A percentile compares a stretch with the other conserved stretches of the same genome.
phyloP scores from a whole-genome alignment of 306 rosid species.

The Aeschynomene evenia region DNA sequence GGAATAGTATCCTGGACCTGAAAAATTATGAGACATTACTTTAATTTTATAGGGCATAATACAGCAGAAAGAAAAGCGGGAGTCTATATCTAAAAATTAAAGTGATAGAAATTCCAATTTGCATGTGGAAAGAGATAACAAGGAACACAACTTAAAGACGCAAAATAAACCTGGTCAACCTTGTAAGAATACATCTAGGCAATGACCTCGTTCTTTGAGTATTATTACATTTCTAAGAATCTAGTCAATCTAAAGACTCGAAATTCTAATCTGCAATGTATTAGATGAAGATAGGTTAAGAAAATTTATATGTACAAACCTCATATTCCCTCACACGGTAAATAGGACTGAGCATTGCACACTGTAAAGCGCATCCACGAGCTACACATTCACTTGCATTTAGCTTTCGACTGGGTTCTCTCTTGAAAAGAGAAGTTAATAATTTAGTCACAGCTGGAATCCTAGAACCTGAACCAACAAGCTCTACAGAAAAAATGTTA shows the following conservation, averaged over 20 bases:
- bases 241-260: conserved; percentile 6
- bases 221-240: conserved; percentile 10
- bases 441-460: conserved; percentile 74
- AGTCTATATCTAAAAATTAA: neutral
- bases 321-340: conserved; percentile 87
- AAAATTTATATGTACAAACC: conserved; percentile 56
- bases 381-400: conserved; percentile 99
- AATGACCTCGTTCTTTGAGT: conserved; percentile 4
- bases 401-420: conserved; percentile 80
- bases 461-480: conserved; percentile 97
- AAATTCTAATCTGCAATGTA: conserved; percentile 13
- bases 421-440: conserved; percentile 59
- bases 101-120: neutral
- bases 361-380: conserved; percentile 95
- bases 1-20: conserved; percentile 89
- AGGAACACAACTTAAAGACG: conserved; percentile 8
- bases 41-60: conserved; percentile 17
- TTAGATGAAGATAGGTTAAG: conserved; percentile 2
- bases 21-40: conserved; percentile 26
- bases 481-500: conserved; percentile 76
- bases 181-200: conserved; percentile 3
- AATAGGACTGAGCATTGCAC: conserved; percentile 95
- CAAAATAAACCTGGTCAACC: conserved; percentile 5
- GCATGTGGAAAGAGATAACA: conserved; percentile 10
- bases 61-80: neutral